phyloP scores from a whole-genome alignment of 352 stramenopile genomes.

The Phytophthora niederhauseri region DNA sequence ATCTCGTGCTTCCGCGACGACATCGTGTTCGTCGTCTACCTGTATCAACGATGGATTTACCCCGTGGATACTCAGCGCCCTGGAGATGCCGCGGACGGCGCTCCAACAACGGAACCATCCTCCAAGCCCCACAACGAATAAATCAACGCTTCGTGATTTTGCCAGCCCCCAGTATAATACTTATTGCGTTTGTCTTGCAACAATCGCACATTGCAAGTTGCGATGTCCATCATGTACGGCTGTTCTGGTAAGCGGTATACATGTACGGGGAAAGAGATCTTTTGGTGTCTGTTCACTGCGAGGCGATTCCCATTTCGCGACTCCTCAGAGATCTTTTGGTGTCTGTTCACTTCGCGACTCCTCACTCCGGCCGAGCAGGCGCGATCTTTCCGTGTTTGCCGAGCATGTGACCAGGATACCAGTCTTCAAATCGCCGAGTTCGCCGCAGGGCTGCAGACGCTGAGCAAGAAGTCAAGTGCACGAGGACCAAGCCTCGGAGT shows the following conservation, averaged over 20 bases:
- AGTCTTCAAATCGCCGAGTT: constrained; percentile 2
- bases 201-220: too few relatives aligned
- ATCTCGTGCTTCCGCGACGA: constrained; percentile 92
- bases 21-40: constrained; percentile 91
- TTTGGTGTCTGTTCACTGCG: not conserved
- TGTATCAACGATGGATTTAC: constrained; percentile 94
- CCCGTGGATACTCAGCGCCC: constrained; percentile 68
- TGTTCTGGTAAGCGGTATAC: too few relatives aligned
- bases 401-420: too few relatives aligned
- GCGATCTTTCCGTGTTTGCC: too few relatives aligned
- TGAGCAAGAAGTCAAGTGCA: constrained; percentile 6
- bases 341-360: constrained; percentile 1
- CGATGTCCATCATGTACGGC: too few relatives aligned
- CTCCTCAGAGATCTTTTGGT: not conserved
- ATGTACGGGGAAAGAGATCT: too few relatives aligned
- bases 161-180: not conserved
- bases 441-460: constrained; percentile 1
- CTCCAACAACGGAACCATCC: constrained; percentile 7
- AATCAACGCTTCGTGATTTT: not conserved
- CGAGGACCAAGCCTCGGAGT: not conserved
- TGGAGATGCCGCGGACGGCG: constrained; percentile 28
- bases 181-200: not conserved
- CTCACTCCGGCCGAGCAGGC: not conserved
- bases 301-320: not conserved
- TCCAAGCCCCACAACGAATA: constrained; percentile 37